Evolutionary conservation across 805 yeast species (phyloP).

Genomic region (Saccharomycopsis fibuligera): DNA sequence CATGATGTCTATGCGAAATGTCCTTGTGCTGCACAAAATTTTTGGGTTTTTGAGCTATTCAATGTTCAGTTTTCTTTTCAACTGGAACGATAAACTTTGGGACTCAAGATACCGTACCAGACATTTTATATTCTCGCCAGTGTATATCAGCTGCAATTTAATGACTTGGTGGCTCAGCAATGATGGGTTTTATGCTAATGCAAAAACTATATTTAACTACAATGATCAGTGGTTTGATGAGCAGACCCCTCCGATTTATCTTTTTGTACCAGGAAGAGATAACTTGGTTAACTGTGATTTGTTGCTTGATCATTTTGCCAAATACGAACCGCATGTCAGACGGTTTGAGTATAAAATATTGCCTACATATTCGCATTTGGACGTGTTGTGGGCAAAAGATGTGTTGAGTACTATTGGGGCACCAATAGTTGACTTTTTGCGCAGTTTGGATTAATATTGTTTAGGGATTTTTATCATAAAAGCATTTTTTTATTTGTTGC

Average conservation of each 20-base stretch:
- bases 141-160: conserved; percentile 67
- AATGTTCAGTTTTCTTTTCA: conserved; percentile 82
- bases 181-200: conserved; percentile 35
- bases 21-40: conserved; percentile 42
- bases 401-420: conserved; percentile 59
- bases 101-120: conserved; percentile 58
- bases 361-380: conserved; percentile 74
- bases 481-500: too few relatives aligned
- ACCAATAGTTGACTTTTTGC: conserved; percentile 33
- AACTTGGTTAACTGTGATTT: conserved; percentile 69
- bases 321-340: conserved; percentile 41
- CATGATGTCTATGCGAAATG: conserved; percentile 53
- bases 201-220: conserved; percentile 43
- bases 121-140: conserved; percentile 82
- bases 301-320: conserved; percentile 56
- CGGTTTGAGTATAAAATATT: conserved; percentile 39
- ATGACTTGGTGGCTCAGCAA: conserved; percentile 86
- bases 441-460: too few relatives aligned
- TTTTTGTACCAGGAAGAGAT: conserved; percentile 71
- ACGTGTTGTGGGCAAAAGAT: conserved; percentile 89
- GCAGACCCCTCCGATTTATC: conserved; percentile 46
- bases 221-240: conserved; percentile 48
- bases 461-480: too few relatives aligned
- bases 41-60: conserved; percentile 65
- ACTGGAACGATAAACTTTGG: conserved; percentile 82